phyloP scores from a whole-genome alignment of 148 eudicot genomes.

The Diospyros kaki region DNA sequence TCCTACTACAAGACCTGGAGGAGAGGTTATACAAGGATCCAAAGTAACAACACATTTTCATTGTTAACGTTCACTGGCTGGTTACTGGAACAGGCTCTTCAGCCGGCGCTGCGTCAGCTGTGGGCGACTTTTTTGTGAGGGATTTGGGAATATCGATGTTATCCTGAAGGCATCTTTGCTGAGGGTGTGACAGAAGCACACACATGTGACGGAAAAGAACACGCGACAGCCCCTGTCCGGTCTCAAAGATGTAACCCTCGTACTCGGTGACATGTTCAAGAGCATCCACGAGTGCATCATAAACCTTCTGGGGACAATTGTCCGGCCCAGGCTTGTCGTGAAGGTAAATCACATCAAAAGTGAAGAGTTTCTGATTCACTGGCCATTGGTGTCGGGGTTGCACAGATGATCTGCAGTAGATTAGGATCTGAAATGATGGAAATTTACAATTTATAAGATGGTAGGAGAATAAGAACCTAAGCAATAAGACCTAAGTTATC shows the following conservation, averaged over 20 bases:
- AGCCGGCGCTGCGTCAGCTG: slow-evolving; percentile 34
- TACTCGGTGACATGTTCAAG: slow-evolving; percentile 73
- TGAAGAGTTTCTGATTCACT: slow-evolving; percentile 60
- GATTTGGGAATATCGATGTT: slow-evolving; percentile 64
- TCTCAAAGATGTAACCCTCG: slow-evolving; percentile 92
- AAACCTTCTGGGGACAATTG: slow-evolving; percentile 92
- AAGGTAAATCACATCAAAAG: slow-evolving; percentile 83
- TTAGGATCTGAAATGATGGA: slow-evolving; percentile 45
- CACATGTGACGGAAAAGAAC: slow-evolving; percentile 74
- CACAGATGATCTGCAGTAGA: slow-evolving; percentile 83
- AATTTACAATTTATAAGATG: neutral
- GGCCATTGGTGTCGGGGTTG: slow-evolving; percentile 73
- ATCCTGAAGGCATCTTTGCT: slow-evolving; percentile 86
- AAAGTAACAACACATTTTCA: neutral
- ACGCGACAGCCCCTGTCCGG: slow-evolving; percentile 78
- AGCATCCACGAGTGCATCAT: slow-evolving; percentile 81
- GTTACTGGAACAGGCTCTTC: slow-evolving; percentile 48
- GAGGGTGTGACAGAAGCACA: slow-evolving; percentile 74
- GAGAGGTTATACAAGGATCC: neutral
- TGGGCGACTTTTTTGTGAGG: slow-evolving; percentile 53
- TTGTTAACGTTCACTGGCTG: slow-evolving; percentile 35
- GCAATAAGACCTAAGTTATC: neutral
- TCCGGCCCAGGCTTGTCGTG: slow-evolving; percentile 93
- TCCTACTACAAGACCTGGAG: neutral
- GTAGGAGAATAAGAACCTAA: neutral